Evolutionary conservation across 345 rosid genomes (phyloP), one percentile per base, ranked within the genome.

Genomic region (Bruguiera parviflora): DNA sequence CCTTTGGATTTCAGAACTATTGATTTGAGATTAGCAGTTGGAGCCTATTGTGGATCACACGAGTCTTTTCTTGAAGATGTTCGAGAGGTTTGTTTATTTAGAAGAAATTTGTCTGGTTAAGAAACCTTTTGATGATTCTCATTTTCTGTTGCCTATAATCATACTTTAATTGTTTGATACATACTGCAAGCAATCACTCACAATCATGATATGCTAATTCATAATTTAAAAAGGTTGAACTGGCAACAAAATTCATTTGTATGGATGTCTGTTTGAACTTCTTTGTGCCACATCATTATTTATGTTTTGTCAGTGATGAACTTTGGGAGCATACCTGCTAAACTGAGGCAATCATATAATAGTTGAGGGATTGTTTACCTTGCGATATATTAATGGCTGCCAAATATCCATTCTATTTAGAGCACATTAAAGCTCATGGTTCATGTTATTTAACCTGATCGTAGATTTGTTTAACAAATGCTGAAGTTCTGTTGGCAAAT

Each of bases 11-110:
- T 95, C 64, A 82, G 97, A 84, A 95, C 96, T 64, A 88, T 95
- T 67, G 99, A 95, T 88, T 79, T 92, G 80, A 86, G 97, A 83
- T 83, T 95, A 83, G 97, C 92, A 33, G 84, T 83, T 71, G 96
- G 97, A 71, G 96, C 92, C 9, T 95, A 95, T 73, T 84, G 86
- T 55, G 86, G 96, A 74, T 95, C 93, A 60, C 86, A 80, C 74
- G 96, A 90, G 80, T 87, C 97, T 79, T 95, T 89, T 85, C 87
- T 89, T 52, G 96, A 95, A 82, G 99, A 95, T 87, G 87, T 95
- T 79, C 89, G 72, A 66, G 97, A 95, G 97, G 99, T 95, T 74
- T 78, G 80, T 28, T 52, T 65, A 21, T 29, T 62, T 43, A 22
- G 39, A 22, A 55, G 27, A 64, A 53, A 19, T 29, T 63, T 32